These are phyloP conservation scores for Gastrodia elata DNA, from an alignment of 106 monocot species.

Conservation along the genomic window DNA sequence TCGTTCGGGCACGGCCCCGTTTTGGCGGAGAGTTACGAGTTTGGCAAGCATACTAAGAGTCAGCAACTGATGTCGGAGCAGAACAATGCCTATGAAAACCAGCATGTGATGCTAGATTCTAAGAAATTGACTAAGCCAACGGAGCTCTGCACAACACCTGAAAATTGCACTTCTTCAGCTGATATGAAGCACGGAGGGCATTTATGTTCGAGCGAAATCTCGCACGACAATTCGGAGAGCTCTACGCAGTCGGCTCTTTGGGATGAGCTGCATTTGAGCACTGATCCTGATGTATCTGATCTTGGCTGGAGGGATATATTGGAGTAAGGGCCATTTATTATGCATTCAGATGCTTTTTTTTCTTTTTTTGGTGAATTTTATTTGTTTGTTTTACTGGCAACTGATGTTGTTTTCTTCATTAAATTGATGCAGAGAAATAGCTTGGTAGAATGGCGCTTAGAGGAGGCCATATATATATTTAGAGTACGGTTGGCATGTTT, in stretches of 20 bases:
- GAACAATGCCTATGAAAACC: background rate
- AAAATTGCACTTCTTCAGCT: background rate
- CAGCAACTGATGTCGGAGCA: background rate
- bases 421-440: slow-evolving; percentile 4
- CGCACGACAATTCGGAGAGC: background rate
- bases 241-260: background rate
- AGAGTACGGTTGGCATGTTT: no score
- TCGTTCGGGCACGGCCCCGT: background rate
- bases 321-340: background rate
- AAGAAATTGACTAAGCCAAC: background rate
- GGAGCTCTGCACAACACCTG: background rate
- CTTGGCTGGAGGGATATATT: slow-evolving; percentile 8
- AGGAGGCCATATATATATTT: background rate
- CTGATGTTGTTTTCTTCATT: background rate
- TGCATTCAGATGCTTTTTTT: background rate
- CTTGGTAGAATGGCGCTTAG: background rate
- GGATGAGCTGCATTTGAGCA: background rate
- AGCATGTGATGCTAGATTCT: background rate
- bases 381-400: background rate
- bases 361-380: background rate
- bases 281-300: slow-evolving; percentile 3
- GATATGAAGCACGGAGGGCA: background rate
- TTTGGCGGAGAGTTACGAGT: background rate
- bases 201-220: background rate
- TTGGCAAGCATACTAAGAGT: background rate